These are phyloP conservation scores for Coemansia sp. DNA, from an alignment of 192 early-diverging fungal species.

Conservation along the genomic window DNA sequence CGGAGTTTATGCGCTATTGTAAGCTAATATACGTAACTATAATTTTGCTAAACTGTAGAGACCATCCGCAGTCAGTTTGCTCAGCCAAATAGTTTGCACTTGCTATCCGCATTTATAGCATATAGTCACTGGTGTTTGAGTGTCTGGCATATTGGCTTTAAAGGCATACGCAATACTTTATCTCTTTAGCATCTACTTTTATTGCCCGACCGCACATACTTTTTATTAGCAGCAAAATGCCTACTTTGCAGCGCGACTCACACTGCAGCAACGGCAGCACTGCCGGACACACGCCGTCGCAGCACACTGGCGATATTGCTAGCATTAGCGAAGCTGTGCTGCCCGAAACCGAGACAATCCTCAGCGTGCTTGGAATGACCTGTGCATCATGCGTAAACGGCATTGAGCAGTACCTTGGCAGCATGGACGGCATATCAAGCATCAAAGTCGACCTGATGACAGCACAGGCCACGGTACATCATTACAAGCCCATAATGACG, in stretches of 20 bases:
- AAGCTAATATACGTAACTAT: not conserved
- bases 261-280: conserved; percentile 22
- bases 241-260: not conserved
- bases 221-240: no score
- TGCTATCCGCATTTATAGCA: not conserved
- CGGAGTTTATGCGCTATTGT: not conserved
- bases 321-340: conserved; percentile 10
- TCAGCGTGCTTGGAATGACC: conserved; percentile 79
- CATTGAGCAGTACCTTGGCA: conserved; percentile 55
- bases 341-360: conserved; percentile 44
- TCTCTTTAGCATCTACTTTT: not conserved
- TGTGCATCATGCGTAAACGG: conserved; percentile 81
- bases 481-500: conserved; percentile 21
- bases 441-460: conserved; percentile 68
- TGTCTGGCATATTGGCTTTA: not conserved
- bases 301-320: conserved; percentile 1
- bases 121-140: not conserved
- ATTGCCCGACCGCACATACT: no score
- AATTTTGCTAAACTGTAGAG: not conserved
- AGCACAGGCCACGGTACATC: conserved; percentile 60
- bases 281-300: conserved; percentile 14
- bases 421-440: conserved; percentile 50
- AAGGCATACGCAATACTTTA: not conserved
- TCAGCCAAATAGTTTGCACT: not conserved
- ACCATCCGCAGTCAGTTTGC: not conserved